These are phyloP conservation scores for Talaromyces sp. DNA, from an alignment of 2,329 filamentous ascomycete genomes.

Conservation along the genomic window DNA sequence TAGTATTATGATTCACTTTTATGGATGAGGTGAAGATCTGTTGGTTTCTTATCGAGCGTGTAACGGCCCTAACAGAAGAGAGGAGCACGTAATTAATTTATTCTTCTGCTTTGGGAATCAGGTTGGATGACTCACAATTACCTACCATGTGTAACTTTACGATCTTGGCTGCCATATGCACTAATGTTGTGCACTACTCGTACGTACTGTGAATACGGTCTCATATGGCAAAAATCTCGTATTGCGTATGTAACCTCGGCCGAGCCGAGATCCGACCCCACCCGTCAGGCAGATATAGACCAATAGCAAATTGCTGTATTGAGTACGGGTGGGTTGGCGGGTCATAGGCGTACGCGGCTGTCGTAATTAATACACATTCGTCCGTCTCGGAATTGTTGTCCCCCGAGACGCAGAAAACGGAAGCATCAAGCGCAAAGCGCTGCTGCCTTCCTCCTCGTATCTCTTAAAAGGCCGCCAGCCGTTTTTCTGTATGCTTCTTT, in stretches of 20 bases:
- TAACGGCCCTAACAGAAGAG: no score
- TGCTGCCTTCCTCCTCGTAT: neutral
- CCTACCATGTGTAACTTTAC: no score
- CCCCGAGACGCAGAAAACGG: neutral
- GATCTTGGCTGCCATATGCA: no score
- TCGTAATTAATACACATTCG: neutral
- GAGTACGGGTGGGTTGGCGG: neutral
- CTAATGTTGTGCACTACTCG: no score
- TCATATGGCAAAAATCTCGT: neutral
- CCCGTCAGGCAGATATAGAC: neutral
- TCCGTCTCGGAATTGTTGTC: neutral
- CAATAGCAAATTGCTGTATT: neutral
- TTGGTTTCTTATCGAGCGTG: neutral
- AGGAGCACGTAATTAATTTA: no score
- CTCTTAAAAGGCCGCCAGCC: neutral
- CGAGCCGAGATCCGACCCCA: neutral
- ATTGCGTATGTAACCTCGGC: neutral
- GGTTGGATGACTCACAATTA: neutral
- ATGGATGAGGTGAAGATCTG: neutral
- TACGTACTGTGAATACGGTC: no score
- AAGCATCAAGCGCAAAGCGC: neutral
- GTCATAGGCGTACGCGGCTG: neutral
- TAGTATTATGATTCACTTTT: neutral
- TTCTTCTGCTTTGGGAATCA: no score
- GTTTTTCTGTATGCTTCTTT: neutral